Conservation (phyloP, 2,329 filamentous ascomycete species). For the Fusarium sarcochroum region DNA sequence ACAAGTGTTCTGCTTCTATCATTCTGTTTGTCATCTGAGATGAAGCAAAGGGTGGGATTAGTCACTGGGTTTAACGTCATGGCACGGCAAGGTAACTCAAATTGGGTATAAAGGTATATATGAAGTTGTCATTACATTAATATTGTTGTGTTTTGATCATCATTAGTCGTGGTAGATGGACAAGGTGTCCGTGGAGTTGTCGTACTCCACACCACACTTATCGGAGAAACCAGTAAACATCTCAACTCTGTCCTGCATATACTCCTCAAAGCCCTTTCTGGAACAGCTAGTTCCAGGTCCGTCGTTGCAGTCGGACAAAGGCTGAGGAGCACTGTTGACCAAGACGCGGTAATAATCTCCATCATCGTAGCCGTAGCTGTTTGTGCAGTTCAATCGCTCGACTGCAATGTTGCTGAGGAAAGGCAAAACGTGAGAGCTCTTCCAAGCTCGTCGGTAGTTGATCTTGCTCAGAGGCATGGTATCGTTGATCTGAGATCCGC, state of each 20-base stretch:
- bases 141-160: not conserved
- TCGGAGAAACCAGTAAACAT: slow-evolving; percentile 43
- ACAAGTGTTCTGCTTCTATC: no score
- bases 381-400: slow-evolving; percentile 72
- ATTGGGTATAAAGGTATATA: not conserved
- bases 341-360: slow-evolving; percentile 45
- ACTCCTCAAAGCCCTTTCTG: slow-evolving; percentile 35
- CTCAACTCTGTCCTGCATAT: slow-evolving; percentile 33
- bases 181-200: slow-evolving; percentile 41
- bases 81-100: not conserved
- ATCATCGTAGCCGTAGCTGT: slow-evolving; percentile 64
- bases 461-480: slow-evolving; percentile 75
- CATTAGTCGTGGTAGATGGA: slow-evolving; percentile 41
- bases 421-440: slow-evolving; percentile 72
- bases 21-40: no score
- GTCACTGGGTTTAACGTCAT: not conserved
- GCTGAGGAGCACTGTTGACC: slow-evolving; percentile 45
- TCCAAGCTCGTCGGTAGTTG: slow-evolving; percentile 75
- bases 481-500: slow-evolving; percentile 65
- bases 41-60: no score
- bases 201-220: slow-evolving; percentile 42
- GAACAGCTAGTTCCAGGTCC: slow-evolving; percentile 43
- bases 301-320: slow-evolving; percentile 33
- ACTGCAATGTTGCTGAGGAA: slow-evolving; percentile 77
- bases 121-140: slow-evolving; percentile 11